Conservation (phyloP, 768 basidiomycete genomes). For the Pleurotus platypus region DNA sequence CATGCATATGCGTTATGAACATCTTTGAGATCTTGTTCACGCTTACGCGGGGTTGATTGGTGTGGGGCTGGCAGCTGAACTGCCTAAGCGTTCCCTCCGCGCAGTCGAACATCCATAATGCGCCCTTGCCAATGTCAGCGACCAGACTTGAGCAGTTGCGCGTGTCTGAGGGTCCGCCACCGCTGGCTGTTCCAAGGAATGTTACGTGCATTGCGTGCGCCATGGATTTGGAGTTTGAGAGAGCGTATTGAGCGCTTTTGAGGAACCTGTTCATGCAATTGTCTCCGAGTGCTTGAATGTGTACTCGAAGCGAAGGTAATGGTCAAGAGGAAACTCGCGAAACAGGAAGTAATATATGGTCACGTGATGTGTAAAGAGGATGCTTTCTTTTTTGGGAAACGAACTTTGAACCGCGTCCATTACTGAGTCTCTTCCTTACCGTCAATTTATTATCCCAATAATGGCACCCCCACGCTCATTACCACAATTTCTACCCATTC, state of each 20-base stretch:
- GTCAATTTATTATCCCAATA: background rate
- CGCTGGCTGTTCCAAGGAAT: constrained; percentile 75
- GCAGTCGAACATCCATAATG: constrained; percentile 82
- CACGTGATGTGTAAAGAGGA: constrained; percentile 23
- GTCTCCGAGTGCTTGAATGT: too few relatives aligned
- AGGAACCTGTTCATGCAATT: background rate
- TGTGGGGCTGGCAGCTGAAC: constrained; percentile 50
- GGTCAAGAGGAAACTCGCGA: too few relatives aligned
- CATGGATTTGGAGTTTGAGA: background rate
- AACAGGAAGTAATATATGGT: background rate
- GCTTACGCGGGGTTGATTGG: constrained; percentile 29
- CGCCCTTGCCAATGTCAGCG: constrained; percentile 52
- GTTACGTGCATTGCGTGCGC: constrained; percentile 40
- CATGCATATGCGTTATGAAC: constrained; percentile 86
- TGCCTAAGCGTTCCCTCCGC: constrained; percentile 79
- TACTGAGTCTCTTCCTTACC: background rate
- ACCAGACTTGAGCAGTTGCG: constrained; percentile 77
- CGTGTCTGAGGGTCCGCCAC: constrained; percentile 70
- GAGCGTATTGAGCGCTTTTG: background rate
- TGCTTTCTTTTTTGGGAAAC: background rate
- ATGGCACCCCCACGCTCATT: constrained; percentile 6
- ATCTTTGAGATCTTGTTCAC: constrained; percentile 56
- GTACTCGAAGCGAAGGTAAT: too few relatives aligned
- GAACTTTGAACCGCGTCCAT: constrained; percentile 2
- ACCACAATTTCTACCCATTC: constrained; percentile 1